These are phyloP conservation scores for Fonsecaea nubica DNA, from an alignment of 2,329 filamentous ascomycete species.

Conservation along the genomic window DNA sequence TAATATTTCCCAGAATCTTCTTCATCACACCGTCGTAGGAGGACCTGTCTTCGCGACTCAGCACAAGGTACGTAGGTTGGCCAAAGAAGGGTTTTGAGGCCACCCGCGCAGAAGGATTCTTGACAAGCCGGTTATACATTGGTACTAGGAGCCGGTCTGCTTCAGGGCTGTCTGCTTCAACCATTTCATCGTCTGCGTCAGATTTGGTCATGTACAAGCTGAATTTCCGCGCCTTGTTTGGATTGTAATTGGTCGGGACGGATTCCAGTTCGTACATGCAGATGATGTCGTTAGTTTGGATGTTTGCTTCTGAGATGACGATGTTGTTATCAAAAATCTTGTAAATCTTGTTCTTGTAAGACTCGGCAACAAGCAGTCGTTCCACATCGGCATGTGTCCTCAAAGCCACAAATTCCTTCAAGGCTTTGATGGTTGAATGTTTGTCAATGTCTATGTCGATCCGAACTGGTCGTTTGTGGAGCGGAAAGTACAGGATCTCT, in stretches of 20 bases:
- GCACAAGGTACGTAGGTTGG: constrained; percentile 67
- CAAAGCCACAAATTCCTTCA: constrained; percentile 61
- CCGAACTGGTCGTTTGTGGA: constrained; percentile 72
- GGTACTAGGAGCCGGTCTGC: constrained; percentile 56
- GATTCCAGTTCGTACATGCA: constrained; percentile 79
- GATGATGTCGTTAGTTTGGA: constrained; percentile 67
- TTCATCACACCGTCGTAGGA: constrained; percentile 75
- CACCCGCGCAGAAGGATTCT: constrained; percentile 41
- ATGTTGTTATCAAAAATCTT: constrained; percentile 77
- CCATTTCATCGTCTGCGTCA: constrained; percentile 50
- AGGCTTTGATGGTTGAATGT: constrained; percentile 64
- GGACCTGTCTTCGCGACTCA: constrained; percentile 74
- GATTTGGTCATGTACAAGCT: constrained; percentile 43
- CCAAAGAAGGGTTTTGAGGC: constrained; percentile 48
- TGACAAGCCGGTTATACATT: constrained; percentile 53
- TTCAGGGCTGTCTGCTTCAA: constrained; percentile 51
- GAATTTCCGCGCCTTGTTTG: constrained; percentile 59
- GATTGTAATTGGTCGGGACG: constrained; percentile 77
- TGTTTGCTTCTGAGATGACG: constrained; percentile 72
- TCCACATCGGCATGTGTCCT: constrained; percentile 58
- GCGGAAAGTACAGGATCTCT: constrained; percentile 76
- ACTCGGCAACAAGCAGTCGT: constrained; percentile 79
- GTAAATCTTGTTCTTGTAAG: constrained; percentile 84
- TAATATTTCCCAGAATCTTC: constrained; percentile 78
- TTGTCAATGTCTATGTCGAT: constrained; percentile 79